These are phyloP conservation scores for Mucor plumbeus DNA, from an alignment of 371 early-diverging fungal genomes.

Conservation along the genomic window DNA sequence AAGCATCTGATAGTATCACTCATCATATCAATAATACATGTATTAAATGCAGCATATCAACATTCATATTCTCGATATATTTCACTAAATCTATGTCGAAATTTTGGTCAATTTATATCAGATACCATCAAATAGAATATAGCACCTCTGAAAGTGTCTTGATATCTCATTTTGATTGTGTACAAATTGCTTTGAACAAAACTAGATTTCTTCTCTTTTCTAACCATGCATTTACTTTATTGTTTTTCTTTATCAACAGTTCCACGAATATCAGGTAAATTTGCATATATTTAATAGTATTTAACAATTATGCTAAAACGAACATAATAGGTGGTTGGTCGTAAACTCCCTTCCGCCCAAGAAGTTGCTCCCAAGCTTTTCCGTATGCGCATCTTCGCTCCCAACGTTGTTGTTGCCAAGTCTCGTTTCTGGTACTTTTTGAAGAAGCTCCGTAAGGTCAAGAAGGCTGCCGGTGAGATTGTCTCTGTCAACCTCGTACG, in stretches of 20 bases:
- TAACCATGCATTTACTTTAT: slow-evolving; percentile 1
- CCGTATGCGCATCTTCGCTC: slow-evolving; percentile 98
- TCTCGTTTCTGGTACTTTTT: slow-evolving; percentile 99
- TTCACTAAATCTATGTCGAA: background rate
- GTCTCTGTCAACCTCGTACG: slow-evolving; percentile 92
- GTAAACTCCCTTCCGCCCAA: slow-evolving; percentile 92
- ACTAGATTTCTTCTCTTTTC: background rate
- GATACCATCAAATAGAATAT: too few relatives aligned
- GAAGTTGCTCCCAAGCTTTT: slow-evolving; percentile 96
- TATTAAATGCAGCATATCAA: background rate
- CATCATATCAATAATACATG: background rate
- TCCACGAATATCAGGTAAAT: slow-evolving; percentile 28
- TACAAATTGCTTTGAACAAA: background rate
- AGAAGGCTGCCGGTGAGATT: slow-evolving; percentile 97
- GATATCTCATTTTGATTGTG: background rate
- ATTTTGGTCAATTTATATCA: background rate
- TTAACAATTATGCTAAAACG: background rate
- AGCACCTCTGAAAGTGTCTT: background rate
- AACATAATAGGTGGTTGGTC: slow-evolving; percentile 80
- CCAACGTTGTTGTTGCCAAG: slow-evolving; percentile 98
- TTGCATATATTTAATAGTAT: background rate
- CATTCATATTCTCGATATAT: background rate
- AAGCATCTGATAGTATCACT: background rate
- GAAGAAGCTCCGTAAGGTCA: slow-evolving; percentile 98
- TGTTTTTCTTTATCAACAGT: slow-evolving; percentile 9